Evolutionary conservation across 2,329 filamentous ascomycete genomes (phyloP).

Genomic region (Fusarium sterilihyphosum): DNA sequence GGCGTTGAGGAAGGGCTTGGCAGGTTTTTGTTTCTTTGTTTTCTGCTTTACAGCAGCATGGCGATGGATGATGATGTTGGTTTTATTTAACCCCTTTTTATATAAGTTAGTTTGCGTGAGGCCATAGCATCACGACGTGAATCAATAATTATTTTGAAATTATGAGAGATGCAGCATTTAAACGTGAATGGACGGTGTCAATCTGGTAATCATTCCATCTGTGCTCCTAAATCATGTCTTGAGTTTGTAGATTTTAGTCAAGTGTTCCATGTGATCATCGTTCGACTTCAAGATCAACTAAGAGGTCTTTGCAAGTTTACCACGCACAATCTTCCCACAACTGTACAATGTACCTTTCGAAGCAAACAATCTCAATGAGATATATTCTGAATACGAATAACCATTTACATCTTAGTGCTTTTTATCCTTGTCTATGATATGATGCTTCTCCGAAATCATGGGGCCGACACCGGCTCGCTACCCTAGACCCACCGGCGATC

Average conservation of each 20-base stretch:
- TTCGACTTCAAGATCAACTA: not conserved
- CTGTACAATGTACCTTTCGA: not conserved
- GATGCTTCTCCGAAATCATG: not conserved
- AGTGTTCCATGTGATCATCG: rapidly evolving
- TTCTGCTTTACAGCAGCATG: conserved; percentile 43
- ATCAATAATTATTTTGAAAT: conserved; percentile 10
- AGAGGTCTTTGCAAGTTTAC: not conserved
- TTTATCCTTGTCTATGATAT: not conserved
- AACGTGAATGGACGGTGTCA: not conserved
- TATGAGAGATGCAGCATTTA: too few relatives aligned
- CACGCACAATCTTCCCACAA: not conserved
- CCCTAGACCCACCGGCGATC: conserved; percentile 35
- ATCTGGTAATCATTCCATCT: not conserved
- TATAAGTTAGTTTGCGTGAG: conserved; percentile 28
- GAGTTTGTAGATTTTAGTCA: not conserved
- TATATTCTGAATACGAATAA: not conserved
- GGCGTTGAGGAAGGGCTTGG: conserved; percentile 47
- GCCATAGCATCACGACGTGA: conserved; percentile 5
- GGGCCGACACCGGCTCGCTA: conserved; percentile 7
- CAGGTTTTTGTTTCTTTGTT: conserved; percentile 38
- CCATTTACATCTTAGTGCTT: not conserved
- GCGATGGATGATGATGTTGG: conserved; percentile 46
- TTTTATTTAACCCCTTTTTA: conserved; percentile 21
- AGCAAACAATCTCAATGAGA: not conserved
- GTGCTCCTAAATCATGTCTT: not conserved